Percentiles rank a stretch among this genome's conserved stretches.
Evolutionary conservation across 2,329 filamentous ascomycete genomes (phyloP).

Genomic region (Penicillium sp.): DNA sequence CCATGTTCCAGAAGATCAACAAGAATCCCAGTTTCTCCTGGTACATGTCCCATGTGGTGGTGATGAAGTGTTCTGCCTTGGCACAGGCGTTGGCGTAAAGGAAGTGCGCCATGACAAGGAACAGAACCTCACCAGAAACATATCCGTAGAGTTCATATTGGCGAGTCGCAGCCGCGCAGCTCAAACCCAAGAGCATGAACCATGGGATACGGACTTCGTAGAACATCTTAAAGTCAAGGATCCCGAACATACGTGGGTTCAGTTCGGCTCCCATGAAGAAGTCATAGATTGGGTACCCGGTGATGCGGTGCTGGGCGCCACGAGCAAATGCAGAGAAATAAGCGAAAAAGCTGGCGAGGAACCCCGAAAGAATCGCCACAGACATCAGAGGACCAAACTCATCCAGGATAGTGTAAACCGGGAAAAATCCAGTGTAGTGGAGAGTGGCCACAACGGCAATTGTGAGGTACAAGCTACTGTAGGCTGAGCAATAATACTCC

Average conservation of each 20-base stretch:
- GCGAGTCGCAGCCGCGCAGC: slow-evolving; percentile 62
- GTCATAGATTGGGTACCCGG: slow-evolving; percentile 74
- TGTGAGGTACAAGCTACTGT: slow-evolving; percentile 81
- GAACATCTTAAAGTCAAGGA: slow-evolving; percentile 92
- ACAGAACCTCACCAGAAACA: slow-evolving; percentile 75
- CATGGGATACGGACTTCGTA: slow-evolving; percentile 92
- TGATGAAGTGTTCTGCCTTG: slow-evolving; percentile 87
- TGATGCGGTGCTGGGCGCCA: slow-evolving; percentile 87
- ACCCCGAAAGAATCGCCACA: slow-evolving; percentile 88
- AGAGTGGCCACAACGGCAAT: slow-evolving; percentile 66
- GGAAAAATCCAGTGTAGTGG: slow-evolving; percentile 80
- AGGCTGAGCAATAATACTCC: slow-evolving; percentile 88
- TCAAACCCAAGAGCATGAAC: slow-evolving; percentile 82
- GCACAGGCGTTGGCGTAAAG: slow-evolving; percentile 87
- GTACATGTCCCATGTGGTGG: slow-evolving; percentile 93
- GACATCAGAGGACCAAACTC: slow-evolving; percentile 92
- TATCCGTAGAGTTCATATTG: slow-evolving; percentile 83
- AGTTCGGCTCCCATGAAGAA: slow-evolving; percentile 89
- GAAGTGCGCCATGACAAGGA: slow-evolving; percentile 84
- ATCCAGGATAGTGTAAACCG: slow-evolving; percentile 83
- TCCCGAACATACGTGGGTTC: slow-evolving; percentile 78
- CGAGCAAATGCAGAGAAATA: slow-evolving; percentile 82
- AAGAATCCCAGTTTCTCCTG: slow-evolving; percentile 96
- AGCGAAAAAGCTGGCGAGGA: slow-evolving; percentile 73
- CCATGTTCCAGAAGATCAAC: slow-evolving; percentile 96